Percentiles rank a stretch among this genome's conserved stretches.
These are phyloP conservation scores for Thielaviopsis populi DNA, from an alignment of 2,329 filamentous ascomycete species.

Conservation along the genomic window DNA sequence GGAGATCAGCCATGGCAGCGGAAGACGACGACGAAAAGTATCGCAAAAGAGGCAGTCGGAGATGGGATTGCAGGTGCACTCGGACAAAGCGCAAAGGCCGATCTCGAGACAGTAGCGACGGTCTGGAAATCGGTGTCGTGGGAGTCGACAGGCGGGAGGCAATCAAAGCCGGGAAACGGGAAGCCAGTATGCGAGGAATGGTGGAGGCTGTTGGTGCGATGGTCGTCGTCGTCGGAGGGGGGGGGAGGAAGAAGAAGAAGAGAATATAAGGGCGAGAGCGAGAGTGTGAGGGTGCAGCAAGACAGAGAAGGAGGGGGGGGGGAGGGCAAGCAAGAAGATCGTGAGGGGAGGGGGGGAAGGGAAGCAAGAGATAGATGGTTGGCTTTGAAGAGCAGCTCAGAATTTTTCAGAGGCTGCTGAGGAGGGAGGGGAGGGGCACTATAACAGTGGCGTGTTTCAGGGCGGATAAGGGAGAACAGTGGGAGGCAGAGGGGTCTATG, in stretches of 20 bases:
- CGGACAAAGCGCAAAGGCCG: conserved; percentile 9
- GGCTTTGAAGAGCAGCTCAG: not conserved
- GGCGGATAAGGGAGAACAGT: not conserved
- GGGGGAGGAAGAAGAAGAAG: not conserved
- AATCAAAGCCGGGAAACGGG: conserved; percentile 19
- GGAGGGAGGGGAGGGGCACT: not conserved
- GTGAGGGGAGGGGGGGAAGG: conserved; percentile 13
- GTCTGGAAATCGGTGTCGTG: conserved; percentile 2
- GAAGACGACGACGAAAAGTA: conserved; percentile 21
- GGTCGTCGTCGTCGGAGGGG: conserved; percentile 14
- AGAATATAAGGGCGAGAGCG: not conserved
- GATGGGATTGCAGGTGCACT: conserved; percentile 3
- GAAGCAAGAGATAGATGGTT: conserved; percentile 10
- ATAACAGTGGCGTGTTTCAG: not conserved
- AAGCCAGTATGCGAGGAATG: conserved; percentile 15
- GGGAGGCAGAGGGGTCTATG: not conserved
- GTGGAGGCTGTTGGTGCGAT: conserved; percentile 19
- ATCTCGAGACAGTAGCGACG: conserved; percentile 10
- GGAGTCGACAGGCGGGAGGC: conserved; percentile 3
- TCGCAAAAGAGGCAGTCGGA: not conserved
- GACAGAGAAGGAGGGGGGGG: not conserved
- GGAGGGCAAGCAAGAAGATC: not conserved
- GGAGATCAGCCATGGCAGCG: conserved; percentile 43
- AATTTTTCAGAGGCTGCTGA: not conserved
- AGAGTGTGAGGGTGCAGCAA: too few relatives aligned